Evolutionary conservation across 371 early-diverging fungal genomes (phyloP).

Genomic region (Rhizopus sp.): DNA sequence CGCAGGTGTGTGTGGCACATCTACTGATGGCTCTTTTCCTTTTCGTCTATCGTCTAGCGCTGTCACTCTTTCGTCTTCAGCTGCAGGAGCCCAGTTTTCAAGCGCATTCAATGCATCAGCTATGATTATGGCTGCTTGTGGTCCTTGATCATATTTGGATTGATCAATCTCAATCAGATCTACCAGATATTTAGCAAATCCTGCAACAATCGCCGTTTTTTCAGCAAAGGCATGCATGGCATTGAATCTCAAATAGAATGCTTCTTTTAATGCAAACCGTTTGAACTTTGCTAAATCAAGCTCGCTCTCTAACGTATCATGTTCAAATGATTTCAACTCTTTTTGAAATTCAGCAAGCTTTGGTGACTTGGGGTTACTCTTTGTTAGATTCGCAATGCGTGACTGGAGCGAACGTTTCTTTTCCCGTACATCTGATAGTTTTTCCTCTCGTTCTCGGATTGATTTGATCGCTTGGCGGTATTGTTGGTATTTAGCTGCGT

Average conservation of each 20-base stretch:
- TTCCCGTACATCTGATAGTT: constrained; percentile 41
- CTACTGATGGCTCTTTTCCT: constrained; percentile 20
- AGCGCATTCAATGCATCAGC: constrained; percentile 46
- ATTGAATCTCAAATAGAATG: constrained; percentile 53
- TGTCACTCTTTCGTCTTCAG: constrained; percentile 45
- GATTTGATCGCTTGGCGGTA: constrained; percentile 50
- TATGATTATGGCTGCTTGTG: constrained; percentile 38
- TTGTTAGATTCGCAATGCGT: constrained; percentile 34
- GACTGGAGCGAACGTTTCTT: constrained; percentile 44
- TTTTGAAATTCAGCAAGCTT: constrained; percentile 37
- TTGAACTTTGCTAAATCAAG: constrained; percentile 52
- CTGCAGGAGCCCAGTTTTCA: constrained; percentile 41
- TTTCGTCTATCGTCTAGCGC: constrained; percentile 3
- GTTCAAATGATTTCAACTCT: constrained; percentile 41
- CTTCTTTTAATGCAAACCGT: constrained; percentile 51
- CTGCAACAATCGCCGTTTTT: constrained; percentile 47
- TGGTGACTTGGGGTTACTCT: constrained; percentile 36
- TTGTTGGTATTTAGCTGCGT: constrained; percentile 40
- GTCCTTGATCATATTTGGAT: constrained; percentile 36
- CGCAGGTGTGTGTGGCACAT: neutral
- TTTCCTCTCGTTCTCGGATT: constrained; percentile 48
- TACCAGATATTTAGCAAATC: constrained; percentile 51
- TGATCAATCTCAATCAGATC: constrained; percentile 47
- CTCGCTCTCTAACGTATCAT: constrained; percentile 45
- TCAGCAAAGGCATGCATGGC: constrained; percentile 49